These are phyloP conservation scores for cucumber (Cucumis sativus) DNA, from an alignment of 306 rosid genomes.

Conservation along the genomic window DNA sequence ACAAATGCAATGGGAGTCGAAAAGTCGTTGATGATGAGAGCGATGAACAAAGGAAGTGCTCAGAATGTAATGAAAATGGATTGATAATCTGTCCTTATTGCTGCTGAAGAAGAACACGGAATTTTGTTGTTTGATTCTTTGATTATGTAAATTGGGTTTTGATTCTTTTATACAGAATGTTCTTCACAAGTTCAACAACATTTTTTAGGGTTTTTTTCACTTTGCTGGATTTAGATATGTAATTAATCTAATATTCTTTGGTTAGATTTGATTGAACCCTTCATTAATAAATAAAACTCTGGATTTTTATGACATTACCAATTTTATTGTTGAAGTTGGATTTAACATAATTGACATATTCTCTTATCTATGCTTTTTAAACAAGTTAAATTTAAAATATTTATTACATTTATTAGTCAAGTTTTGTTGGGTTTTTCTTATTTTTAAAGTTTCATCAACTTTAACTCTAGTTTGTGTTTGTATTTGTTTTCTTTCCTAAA, in stretches of 20 bases:
- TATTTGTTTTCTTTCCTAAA: too few relatives aligned
- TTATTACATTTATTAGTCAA: too few relatives aligned
- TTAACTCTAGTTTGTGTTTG: too few relatives aligned
- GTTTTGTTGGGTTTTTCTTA: too few relatives aligned
- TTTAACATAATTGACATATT: too few relatives aligned
- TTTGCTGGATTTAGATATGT: neutral
- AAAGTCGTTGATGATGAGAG: conserved; percentile 23
- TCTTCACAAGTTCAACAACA: neutral
- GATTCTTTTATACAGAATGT: neutral
- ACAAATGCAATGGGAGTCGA: conserved; percentile 65
- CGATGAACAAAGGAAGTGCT: conserved; percentile 30
- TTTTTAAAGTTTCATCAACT: too few relatives aligned
- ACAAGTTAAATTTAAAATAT: too few relatives aligned
- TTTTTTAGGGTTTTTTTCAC: neutral
- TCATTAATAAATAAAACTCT: neutral
- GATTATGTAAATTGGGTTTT: conserved; percentile 4
- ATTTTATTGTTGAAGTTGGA: too few relatives aligned
- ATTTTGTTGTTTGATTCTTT: neutral
- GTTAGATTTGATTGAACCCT: neutral
- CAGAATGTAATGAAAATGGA: conserved; percentile 76
- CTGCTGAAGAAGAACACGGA: conserved; percentile 10
- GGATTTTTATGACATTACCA: neutral
- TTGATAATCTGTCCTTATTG: conserved; percentile 67
- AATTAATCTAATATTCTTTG: neutral
- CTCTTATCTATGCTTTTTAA: too few relatives aligned